Evolutionary conservation across 306 rosid genomes (phyloP).

Genomic region (Cotoneaster glaucophyllus): DNA sequence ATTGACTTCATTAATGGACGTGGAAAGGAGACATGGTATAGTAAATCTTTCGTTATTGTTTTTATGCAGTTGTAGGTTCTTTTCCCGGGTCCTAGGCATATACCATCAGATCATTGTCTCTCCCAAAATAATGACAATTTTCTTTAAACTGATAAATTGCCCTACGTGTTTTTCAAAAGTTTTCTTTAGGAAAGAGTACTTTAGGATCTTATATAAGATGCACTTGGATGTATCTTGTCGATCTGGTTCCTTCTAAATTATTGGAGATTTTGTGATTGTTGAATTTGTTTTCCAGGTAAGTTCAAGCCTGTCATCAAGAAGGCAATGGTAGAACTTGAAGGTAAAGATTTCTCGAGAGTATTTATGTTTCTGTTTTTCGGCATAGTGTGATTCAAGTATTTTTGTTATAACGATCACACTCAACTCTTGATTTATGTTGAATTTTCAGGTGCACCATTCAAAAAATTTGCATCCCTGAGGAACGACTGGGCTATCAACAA

Average conservation of each 20-base stretch:
- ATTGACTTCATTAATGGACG: slow-evolving; percentile 87
- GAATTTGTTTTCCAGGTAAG: slow-evolving; percentile 58
- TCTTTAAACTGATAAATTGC: not conserved
- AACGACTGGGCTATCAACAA: slow-evolving; percentile 89
- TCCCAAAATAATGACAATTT: not conserved
- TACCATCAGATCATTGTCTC: not conserved
- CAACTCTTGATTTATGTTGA: not conserved
- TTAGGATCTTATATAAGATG: not conserved
- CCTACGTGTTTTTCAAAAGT: not conserved
- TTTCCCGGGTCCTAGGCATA: not conserved
- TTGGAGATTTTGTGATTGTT: slow-evolving; percentile 10
- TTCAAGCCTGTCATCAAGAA: slow-evolving; percentile 98
- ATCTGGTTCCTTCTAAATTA: slow-evolving; percentile 1
- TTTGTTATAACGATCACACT: slow-evolving; percentile 6
- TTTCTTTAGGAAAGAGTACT: not conserved
- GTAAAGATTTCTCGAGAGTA: slow-evolving; percentile 27
- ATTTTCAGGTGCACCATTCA: slow-evolving; percentile 88
- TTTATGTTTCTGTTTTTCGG: not conserved
- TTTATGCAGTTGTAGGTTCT: not conserved
- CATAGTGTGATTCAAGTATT: not conserved
- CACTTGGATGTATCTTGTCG: not conserved
- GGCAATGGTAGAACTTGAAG: slow-evolving; percentile 99
- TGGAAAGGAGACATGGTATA: slow-evolving; percentile 96
- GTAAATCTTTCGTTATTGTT: not conserved
- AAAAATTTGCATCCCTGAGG: slow-evolving; percentile 76